Evolutionary conservation across 1,139 yeast species (phyloP).

Genomic region (Hansenula sp.): DNA sequence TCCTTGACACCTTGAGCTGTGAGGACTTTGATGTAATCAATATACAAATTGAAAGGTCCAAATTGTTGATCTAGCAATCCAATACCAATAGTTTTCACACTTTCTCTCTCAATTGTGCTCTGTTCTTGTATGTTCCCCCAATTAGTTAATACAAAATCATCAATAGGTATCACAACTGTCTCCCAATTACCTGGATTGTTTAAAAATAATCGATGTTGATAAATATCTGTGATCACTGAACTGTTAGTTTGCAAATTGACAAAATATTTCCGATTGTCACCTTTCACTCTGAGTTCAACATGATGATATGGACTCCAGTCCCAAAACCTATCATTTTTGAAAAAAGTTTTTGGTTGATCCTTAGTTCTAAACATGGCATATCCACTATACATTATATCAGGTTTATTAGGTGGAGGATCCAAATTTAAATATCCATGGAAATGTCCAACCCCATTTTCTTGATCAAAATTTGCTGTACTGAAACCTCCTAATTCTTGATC

Average conservation of each 20-base stretch:
- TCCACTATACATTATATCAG: constrained; percentile 68
- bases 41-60: constrained; percentile 68
- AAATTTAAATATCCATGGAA: constrained; percentile 72
- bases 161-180: constrained; percentile 70
- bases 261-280: constrained; percentile 71
- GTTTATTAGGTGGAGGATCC: constrained; percentile 68
- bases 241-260: constrained; percentile 80
- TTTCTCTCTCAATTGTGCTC: constrained; percentile 56
- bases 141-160: constrained; percentile 78
- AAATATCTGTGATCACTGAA: constrained; percentile 72
- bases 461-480: constrained; percentile 57
- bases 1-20: constrained; percentile 45
- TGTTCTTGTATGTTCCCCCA: constrained; percentile 78
- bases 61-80: constrained; percentile 77
- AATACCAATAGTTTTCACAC: constrained; percentile 70
- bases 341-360: constrained; percentile 36
- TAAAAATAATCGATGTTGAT: constrained; percentile 75
- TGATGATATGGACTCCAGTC: constrained; percentile 60
- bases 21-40: constrained; percentile 73
- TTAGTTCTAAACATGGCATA: constrained; percentile 85
- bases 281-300: constrained; percentile 66
- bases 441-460: constrained; percentile 38
- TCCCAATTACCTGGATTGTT: constrained; percentile 81
- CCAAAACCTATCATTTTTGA: constrained; percentile 43
- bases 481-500: constrained; percentile 79